A percentile compares a stretch with the other conserved stretches of the same genome.
These are phyloP conservation scores for Coriolopsis trogii DNA, from an alignment of 1,284 basidiomycete species.

Conservation along the genomic window DNA sequence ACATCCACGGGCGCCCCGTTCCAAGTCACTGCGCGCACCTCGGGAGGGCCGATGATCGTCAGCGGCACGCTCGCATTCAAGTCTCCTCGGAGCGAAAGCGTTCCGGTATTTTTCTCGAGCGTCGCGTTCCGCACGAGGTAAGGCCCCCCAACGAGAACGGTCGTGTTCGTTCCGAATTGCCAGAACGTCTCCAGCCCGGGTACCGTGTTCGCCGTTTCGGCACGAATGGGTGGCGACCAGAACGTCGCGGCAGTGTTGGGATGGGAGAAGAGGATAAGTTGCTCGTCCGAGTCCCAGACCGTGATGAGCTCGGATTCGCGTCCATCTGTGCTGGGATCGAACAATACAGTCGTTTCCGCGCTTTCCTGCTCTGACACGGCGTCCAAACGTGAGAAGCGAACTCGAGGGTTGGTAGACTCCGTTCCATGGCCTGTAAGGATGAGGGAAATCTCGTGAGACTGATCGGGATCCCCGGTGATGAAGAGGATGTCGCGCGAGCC, in stretches of 20 bases:
- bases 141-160: slow-evolving; percentile 55
- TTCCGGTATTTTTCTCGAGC: slow-evolving; percentile 37
- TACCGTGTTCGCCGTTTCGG: slow-evolving; percentile 19
- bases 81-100: slow-evolving; percentile 52
- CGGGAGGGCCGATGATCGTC: slow-evolving; percentile 54
- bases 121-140: slow-evolving; percentile 57
- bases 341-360: too few species aligned
- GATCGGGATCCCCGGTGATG: slow-evolving; percentile 59
- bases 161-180: slow-evolving; percentile 55
- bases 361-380: too few species aligned
- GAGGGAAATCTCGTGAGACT: slow-evolving; percentile 64
- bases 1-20: slow-evolving; percentile 58
- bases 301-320: slow-evolving; percentile 52
- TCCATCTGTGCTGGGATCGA: slow-evolving; percentile 7
- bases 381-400: slow-evolving; percentile 42
- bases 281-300: slow-evolving; percentile 64
- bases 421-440: slow-evolving; percentile 46
- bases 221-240: slow-evolving; percentile 51
- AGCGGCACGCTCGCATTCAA: slow-evolving; percentile 45
- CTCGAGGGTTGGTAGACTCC: slow-evolving; percentile 32
- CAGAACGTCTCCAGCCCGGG: slow-evolving; percentile 46
- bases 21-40: slow-evolving; percentile 63
- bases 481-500: slow-evolving; percentile 70
- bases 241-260: slow-evolving; percentile 61
- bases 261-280: slow-evolving; percentile 70